phyloP scores from a whole-genome alignment of 805 yeast species.

The Candida hispaniensis region DNA sequence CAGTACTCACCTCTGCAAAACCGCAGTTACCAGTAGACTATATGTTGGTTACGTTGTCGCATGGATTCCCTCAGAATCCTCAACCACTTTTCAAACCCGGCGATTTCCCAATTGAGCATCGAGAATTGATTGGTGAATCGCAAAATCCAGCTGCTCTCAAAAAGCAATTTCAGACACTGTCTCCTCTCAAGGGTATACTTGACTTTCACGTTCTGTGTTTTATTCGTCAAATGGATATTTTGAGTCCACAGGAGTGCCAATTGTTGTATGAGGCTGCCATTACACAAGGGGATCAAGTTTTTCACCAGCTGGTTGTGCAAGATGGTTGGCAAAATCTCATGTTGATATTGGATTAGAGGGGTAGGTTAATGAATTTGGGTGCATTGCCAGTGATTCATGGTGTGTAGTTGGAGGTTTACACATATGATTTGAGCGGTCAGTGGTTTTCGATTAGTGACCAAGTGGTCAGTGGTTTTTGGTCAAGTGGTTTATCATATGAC shows the following conservation, averaged over 20 bases:
- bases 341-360: too few relatives aligned
- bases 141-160: slow-evolving; percentile 33
- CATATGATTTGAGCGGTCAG: too few relatives aligned
- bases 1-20: slow-evolving; percentile 79
- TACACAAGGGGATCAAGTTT: slow-evolving; percentile 35
- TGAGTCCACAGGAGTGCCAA: slow-evolving; percentile 45
- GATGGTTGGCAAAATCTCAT: slow-evolving; percentile 79
- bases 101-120: slow-evolving; percentile 64
- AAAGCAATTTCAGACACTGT: slow-evolving; percentile 19
- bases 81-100: slow-evolving; percentile 40
- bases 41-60: slow-evolving; percentile 73
- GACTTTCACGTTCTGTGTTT: slow-evolving; percentile 71
- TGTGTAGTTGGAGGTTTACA: too few relatives aligned
- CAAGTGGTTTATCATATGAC: too few relatives aligned
- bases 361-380: too few relatives aligned
- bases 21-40: slow-evolving; percentile 93
- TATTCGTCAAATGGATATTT: slow-evolving; percentile 44
- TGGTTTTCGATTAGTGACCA: too few relatives aligned
- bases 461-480: too few relatives aligned
- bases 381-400: too few relatives aligned
- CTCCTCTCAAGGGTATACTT: slow-evolving; percentile 34
- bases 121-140: slow-evolving; percentile 62
- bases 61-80: slow-evolving; percentile 73
- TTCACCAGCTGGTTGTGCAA: slow-evolving; percentile 42
- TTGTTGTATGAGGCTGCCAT: slow-evolving; percentile 41